phyloP scores from a whole-genome alignment of 139 green algal species.

The Micromonas pusilla region DNA sequence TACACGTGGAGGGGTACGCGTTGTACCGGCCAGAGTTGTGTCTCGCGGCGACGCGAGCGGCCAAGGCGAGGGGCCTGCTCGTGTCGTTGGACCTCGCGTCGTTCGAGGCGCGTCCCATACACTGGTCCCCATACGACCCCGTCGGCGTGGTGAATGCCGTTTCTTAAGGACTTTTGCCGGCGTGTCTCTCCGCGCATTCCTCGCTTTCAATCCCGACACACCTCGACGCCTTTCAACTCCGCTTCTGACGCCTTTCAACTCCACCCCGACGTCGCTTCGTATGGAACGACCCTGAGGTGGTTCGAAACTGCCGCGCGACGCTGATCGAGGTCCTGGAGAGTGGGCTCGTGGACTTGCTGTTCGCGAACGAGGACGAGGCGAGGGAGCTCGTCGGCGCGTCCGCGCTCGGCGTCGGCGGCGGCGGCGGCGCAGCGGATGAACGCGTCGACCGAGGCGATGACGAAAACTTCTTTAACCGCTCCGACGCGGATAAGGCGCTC shows the following conservation, averaged over 20 bases:
- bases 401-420: background rate
- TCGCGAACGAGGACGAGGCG: constrained; percentile 79
- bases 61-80: constrained; percentile 39
- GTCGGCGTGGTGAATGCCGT: no score
- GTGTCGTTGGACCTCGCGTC: constrained; percentile 71
- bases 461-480: background rate
- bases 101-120: no score
- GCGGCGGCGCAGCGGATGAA: background rate
- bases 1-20: constrained; percentile 79
- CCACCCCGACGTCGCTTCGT: no score
- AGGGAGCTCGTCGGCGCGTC: constrained; percentile 41
- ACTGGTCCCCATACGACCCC: no score
- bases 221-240: no score
- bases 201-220: no score
- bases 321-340: constrained; percentile 52
- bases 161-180: no score
- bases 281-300: no score
- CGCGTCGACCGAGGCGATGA: background rate
- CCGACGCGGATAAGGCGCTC: constrained; percentile 21
- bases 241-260: no score
- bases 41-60: constrained; percentile 24
- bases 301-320: constrained; percentile 35
- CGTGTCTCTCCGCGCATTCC: no score
- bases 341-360: constrained; percentile 67
- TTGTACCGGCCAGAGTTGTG: constrained; percentile 47